These are phyloP conservation scores for Talaromyces adpressus DNA, from an alignment of 495 filamentous ascomycete species.

Conservation along the genomic window DNA sequence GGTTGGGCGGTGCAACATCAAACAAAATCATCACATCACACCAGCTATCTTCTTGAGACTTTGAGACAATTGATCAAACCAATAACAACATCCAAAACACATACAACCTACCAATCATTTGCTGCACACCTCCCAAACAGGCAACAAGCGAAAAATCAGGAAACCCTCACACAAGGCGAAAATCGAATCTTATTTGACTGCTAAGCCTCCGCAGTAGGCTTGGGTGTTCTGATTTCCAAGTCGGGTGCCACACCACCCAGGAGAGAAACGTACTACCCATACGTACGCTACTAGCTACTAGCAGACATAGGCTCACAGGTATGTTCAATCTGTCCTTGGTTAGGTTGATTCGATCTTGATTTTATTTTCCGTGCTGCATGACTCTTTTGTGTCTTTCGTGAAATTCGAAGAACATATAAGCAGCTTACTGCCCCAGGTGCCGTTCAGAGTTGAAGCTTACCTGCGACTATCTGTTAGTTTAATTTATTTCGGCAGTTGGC, in stretches of 20 bases:
- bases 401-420: not conserved
- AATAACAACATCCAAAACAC: not conserved
- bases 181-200: not conserved
- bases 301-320: not conserved
- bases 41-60: not conserved
- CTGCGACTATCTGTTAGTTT: not conserved
- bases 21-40: not conserved
- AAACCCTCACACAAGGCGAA: not conserved
- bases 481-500: not conserved
- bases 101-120: not conserved
- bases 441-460: not conserved
- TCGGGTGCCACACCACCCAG: not conserved
- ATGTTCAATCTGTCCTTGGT: not conserved
- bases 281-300: not conserved
- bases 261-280: not conserved
- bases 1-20: not conserved
- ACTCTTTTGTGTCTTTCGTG: not conserved
- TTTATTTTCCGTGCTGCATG: conserved; percentile 4
- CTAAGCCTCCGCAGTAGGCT: not conserved
- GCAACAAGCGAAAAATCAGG: not conserved
- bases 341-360: not conserved
- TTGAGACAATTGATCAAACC: not conserved
- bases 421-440: not conserved
- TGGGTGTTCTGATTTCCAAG: not conserved
- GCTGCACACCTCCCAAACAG: conserved; percentile 1